Evolutionary conservation across 495 filamentous ascomycete genomes (phyloP), one percentile per base, ranked within the genome.

Genomic region (Penicillium taxi): DNA sequence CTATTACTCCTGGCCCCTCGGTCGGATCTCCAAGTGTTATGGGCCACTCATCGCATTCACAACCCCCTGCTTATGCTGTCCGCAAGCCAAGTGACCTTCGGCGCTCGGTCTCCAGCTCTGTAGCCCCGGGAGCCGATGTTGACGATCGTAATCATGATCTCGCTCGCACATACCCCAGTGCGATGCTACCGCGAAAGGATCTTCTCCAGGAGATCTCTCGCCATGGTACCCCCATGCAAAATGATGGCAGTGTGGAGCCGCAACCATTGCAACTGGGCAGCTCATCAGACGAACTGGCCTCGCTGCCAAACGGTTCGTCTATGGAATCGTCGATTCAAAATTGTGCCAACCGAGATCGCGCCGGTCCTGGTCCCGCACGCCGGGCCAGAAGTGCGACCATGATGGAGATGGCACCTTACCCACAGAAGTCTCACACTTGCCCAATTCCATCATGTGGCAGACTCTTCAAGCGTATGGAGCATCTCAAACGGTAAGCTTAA

Each of bases 361-460:
- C 66, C 30, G 80, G 74, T 45, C 63, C 69, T 26, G 81, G 79
- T 45, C 87, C 90, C 35, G 77, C 86, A 42, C 83, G 91, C 50
- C 76, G 93, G 53, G 93, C 91, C 39, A 77, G 91, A 42, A 96
- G 89, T 49, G 91, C 93, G 44, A 96, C 91, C 6, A 81, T 91
- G 66, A 89, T 91, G 84, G 93, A 96, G 59, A 71, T 94, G 35
- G 88, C 87, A 23, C 91, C 91, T 26, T 98, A 98, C 58, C 89
- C 91, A 9, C 86, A 93, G 48, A 98, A 98, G 59, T 90, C 86
- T 7, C 91, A 98, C 59, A 94, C 88, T 6, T 98, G 91, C 67
- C 91, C 91, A n/a, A 98, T 98, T 56, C 93, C 93, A 17, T 87
- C 88, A 16, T 98, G 91, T 59, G 91, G 93, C 27, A 81, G 93